Conservation (phyloP, 805 yeast species). For the Saturnispora serradocipensis region DNA sequence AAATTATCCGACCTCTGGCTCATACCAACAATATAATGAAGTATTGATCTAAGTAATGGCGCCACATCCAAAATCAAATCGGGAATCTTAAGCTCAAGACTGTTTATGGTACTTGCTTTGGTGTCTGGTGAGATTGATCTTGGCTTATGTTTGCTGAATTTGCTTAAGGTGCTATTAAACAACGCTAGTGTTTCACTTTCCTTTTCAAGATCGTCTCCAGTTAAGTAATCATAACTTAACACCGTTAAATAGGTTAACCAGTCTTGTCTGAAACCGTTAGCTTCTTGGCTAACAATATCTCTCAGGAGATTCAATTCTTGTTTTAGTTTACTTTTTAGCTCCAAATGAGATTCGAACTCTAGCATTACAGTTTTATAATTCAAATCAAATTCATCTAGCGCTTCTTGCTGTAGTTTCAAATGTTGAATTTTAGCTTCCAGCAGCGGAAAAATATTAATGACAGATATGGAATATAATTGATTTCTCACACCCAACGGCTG, state of each 20-base stretch:
- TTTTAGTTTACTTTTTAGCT: not conserved
- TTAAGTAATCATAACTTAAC: not conserved
- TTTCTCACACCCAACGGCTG: constrained; percentile 12
- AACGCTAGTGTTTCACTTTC: not conserved
- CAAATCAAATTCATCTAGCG: constrained; percentile 12
- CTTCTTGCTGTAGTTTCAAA: constrained; percentile 15
- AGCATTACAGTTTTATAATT: not conserved
- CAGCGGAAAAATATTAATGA: constrained; percentile 20
- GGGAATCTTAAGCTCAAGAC: not conserved
- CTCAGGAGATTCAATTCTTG: not conserved
- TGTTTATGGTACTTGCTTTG: too few species aligned
- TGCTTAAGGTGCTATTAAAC: not conserved
- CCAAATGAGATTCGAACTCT: not conserved
- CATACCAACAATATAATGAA: constrained; percentile 18
- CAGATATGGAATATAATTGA: constrained; percentile 18
- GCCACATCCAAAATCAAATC: constrained; percentile 3
- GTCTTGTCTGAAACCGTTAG: not conserved
- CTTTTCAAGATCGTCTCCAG: not conserved
- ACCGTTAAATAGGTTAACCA: not conserved
- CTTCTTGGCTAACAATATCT: not conserved
- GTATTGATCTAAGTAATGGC: constrained; percentile 22
- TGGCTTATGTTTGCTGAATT: not conserved
- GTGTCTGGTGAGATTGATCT: not conserved
- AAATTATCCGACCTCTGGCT: constrained; percentile 6
- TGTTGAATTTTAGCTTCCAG: constrained; percentile 14